Evolutionary conservation across 2,329 filamentous ascomycete species (phyloP).

Genomic region (Moelleriella libera): DNA sequence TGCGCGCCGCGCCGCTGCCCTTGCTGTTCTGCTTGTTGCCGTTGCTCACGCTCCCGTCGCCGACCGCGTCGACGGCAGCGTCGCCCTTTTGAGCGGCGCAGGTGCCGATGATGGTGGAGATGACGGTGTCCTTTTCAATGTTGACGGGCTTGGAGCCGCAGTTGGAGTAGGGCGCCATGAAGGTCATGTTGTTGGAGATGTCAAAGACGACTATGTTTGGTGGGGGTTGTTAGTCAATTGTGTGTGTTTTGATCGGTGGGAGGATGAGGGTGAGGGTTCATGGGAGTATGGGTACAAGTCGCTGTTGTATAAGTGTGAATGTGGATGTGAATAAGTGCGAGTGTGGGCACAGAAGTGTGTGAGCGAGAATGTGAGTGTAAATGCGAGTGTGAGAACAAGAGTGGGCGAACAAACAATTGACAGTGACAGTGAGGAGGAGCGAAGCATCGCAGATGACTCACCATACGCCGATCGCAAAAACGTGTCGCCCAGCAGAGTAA

Average conservation of each 20-base stretch:
- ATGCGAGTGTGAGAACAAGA: no score
- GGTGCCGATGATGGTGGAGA: conserved; percentile 6
- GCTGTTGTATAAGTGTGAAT: no score
- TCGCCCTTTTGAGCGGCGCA: conserved; percentile 4
- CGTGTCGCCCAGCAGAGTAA: conserved; percentile 37
- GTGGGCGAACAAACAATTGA: neutral
- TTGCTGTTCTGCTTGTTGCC: neutral
- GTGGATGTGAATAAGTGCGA: no score
- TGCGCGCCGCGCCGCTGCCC: no score
- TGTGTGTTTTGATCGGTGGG: no score
- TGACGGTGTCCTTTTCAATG: conserved; percentile 6
- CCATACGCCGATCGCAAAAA: conserved; percentile 38
- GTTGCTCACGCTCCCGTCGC: neutral
- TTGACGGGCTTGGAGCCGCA: conserved; percentile 21
- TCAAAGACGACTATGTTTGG: conserved; percentile 31
- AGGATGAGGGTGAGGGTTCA: no score
- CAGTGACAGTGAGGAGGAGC: neutral
- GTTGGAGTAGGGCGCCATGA: conserved; percentile 35
- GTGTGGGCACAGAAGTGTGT: no score
- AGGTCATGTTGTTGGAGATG: conserved; percentile 30
- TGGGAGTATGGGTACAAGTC: no score
- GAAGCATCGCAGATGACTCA: conserved; percentile 10
- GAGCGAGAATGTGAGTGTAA: no score
- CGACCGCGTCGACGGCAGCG: neutral
- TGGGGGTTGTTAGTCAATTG: neutral